These are phyloP conservation scores for Aspergillus quadrilineatus DNA, from an alignment of 2,329 filamentous ascomycete species.

Conservation along the genomic window DNA sequence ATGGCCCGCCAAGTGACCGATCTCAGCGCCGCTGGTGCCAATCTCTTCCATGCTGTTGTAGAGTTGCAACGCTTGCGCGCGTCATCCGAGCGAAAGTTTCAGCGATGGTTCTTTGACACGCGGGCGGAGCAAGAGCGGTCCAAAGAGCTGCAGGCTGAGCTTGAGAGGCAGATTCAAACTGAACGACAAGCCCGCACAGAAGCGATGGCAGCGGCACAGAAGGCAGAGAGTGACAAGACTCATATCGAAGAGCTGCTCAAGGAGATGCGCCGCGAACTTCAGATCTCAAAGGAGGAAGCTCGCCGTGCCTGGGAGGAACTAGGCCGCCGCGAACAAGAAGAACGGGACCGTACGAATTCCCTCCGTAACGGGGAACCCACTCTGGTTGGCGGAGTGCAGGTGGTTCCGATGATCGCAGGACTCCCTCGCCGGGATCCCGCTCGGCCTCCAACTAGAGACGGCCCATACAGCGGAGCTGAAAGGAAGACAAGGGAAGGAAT, in stretches of 20 bases:
- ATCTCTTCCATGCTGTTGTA: conserved; percentile 95
- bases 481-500: conserved; percentile 42
- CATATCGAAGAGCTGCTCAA: conserved; percentile 74
- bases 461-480: conserved; percentile 41
- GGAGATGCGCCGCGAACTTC: conserved; percentile 88
- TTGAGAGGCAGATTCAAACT: conserved; percentile 72
- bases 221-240: conserved; percentile 66
- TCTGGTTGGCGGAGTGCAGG: conserved; percentile 87
- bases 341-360: conserved; percentile 81
- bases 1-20: conserved; percentile 93
- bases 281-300: conserved; percentile 94
- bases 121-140: conserved; percentile 80
- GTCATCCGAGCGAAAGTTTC: conserved; percentile 95
- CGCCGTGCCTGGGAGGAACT: conserved; percentile 96
- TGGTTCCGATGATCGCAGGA: conserved; percentile 85
- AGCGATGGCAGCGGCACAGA: conserved; percentile 64
- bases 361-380: conserved; percentile 85
- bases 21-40: conserved; percentile 93
- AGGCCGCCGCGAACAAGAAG: conserved; percentile 86
- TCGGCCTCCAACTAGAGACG: conserved; percentile 48
- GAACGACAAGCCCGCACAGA: conserved; percentile 71
- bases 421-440: conserved; percentile 55
- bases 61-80: conserved; percentile 91
- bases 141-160: conserved; percentile 75
- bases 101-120: conserved; percentile 98